Base-by-base conservation (phyloP, 2,329 filamentous ascomycete genomes). In the Amesomyces nigricolor region DNA sequence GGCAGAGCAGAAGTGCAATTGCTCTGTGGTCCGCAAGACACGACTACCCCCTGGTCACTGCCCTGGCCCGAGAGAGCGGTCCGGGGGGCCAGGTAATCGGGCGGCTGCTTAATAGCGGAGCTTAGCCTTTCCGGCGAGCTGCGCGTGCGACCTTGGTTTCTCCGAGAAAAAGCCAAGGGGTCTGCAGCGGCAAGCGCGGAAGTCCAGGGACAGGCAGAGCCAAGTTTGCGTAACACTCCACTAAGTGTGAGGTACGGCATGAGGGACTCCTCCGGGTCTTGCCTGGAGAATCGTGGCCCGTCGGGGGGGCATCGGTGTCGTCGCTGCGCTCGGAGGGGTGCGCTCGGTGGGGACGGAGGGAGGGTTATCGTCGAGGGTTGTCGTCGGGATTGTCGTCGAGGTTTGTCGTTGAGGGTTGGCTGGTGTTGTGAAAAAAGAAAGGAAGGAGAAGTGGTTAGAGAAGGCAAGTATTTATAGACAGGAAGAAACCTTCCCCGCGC, bases 171-270 rank as follows among this genome's bases (percentile, higher is more conserved):
- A 7, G 11, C 29, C 9, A 9, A n/a, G 32, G 38, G 45, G 51
- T 43, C 16, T 26, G 22, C 22, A 26, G 22, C 29, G 16, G 17
- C 6, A 30, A 30, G 11, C n/a, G n/a, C n/a, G n/a, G 46, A 51
- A 50, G 56, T 58, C 46, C 50, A 53, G 53, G 57, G 53, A 58
- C 53, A 49, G 17, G 4, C 26, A 13, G 4, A 19, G 2, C n/a
- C 16, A 14, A 37, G 54, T 59, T 7, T 57, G 57, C n/a, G 57
- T 56, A 56, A 8, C n/a, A 51, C 53, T 51, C 54, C 49, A 42
- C 47, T 45, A 53, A 54, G 50, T 54, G 57, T 45, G 57, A 56
- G 57, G 57, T 59, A 49, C 57, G 43, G 56, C 42, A 3, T 16
- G 29, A 11, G 19, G 9, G 11, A 13, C 40, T 42, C 44, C 43